Percentiles rank a stretch among this genome's conserved stretches.
Evolutionary conservation across 768 basidiomycete genomes (phyloP).

Genomic region (Auricularia heimuer): DNA sequence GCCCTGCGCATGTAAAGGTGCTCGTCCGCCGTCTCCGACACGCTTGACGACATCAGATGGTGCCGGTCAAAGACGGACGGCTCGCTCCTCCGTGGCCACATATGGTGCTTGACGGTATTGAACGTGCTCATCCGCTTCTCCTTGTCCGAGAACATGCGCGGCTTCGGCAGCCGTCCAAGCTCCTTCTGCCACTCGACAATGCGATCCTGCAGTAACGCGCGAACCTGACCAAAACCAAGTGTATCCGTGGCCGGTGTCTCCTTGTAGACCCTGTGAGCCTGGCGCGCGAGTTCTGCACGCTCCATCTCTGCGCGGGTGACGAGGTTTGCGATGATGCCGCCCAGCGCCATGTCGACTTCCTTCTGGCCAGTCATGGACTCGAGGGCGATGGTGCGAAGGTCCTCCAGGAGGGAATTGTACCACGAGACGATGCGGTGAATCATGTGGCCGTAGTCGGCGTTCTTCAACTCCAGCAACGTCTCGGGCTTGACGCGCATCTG

Average conservation of each 20-base stretch:
- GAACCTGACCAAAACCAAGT: conserved; percentile 75
- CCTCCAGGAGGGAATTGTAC: conserved; percentile 68
- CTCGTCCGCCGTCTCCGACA: conserved; percentile 65
- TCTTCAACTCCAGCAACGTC: conserved; percentile 81
- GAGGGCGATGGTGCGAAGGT: conserved; percentile 64
- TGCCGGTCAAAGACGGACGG: conserved; percentile 43
- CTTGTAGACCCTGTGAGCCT: conserved; percentile 73
- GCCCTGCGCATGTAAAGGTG: conserved; percentile 32
- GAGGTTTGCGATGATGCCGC: conserved; percentile 52
- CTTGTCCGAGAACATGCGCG: conserved; percentile 44
- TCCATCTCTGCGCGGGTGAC: conserved; percentile 64
- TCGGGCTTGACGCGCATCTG: conserved; percentile 79
- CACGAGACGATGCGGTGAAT: conserved; percentile 61
- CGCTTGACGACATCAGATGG: conserved; percentile 50
- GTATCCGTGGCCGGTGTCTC: conserved; percentile 78
- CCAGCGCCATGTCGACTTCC: conserved; percentile 52
- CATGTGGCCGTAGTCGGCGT: conserved; percentile 75
- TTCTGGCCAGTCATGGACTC: conserved; percentile 76
- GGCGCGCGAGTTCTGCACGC: conserved; percentile 52
- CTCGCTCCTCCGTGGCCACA: conserved; percentile 60
- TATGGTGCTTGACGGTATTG: conserved; percentile 33
- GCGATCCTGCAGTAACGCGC: conserved; percentile 81
- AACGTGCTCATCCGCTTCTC: conserved; percentile 27
- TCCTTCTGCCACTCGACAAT: conserved; percentile 96
- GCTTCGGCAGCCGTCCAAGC: conserved; percentile 76